These are phyloP conservation scores for Adiantum capillusveneris DNA, from an alignment of 75 land plant species.

Conservation along the genomic window DNA sequence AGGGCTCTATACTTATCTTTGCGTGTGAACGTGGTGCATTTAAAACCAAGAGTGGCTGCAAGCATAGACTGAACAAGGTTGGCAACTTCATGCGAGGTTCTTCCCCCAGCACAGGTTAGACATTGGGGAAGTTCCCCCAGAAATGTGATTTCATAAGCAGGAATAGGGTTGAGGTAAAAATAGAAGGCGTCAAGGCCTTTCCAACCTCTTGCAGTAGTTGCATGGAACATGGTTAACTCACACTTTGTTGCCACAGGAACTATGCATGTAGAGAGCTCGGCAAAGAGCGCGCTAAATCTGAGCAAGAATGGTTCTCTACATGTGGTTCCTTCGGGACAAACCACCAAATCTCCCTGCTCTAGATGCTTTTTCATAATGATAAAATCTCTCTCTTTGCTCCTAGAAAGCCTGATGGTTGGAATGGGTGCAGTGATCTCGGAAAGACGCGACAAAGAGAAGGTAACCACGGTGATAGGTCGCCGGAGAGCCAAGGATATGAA, in stretches of 20 bases:
- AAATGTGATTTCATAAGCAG: conserved; percentile 74
- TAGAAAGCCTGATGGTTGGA: conserved; percentile 65
- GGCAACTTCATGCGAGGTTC: conserved; percentile 72
- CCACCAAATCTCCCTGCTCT: conserved; percentile 54
- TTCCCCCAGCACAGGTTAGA: conserved; percentile 75
- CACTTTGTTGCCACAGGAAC: conserved; percentile 86
- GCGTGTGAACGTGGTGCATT: conserved; percentile 84
- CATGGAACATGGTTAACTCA: conserved; percentile 64
- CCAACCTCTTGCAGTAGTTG: conserved; percentile 84
- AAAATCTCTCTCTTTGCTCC: conserved; percentile 65
- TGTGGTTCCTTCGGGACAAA: conserved; percentile 96
- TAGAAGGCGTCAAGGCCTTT: conserved; percentile 85
- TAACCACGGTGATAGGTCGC: conserved; percentile 70
- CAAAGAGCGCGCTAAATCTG: conserved; percentile 83
- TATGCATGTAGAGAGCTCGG: conserved; percentile 78
- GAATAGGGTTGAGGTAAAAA: conserved; percentile 90
- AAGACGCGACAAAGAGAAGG: conserved; percentile 83
- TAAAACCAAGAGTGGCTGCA: conserved; percentile 70
- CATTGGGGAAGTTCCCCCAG: conserved; percentile 63
- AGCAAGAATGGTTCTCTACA: conserved; percentile 89
- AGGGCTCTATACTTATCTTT: conserved; percentile 78
- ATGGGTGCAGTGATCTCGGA: conserved; percentile 84
- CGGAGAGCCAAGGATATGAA: conserved; percentile 53
- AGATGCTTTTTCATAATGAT: conserved; percentile 46
- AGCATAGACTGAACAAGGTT: conserved; percentile 73